A percentile compares a stretch with the other conserved stretches of the same genome.
phyloP scores from a whole-genome alignment of 140 eudicot species.

The Oenanthe javanica region DNA sequence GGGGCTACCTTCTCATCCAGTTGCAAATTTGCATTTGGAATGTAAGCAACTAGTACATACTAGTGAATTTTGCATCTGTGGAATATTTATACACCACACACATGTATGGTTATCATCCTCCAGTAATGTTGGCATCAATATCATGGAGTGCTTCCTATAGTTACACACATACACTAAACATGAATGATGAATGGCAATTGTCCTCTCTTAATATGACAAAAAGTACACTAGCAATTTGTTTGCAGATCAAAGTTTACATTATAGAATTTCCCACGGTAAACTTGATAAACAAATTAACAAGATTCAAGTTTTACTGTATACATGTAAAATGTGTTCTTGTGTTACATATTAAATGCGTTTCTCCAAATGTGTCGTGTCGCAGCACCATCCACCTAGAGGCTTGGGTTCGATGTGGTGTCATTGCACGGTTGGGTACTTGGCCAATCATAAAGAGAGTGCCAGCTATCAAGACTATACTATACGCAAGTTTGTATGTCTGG shows the following conservation, averaged over 20 bases:
- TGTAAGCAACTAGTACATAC: neutral
- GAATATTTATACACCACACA: neutral
- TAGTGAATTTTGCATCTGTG: neutral
- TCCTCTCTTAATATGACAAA: neutral
- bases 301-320: neutral
- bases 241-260: neutral
- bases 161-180: neutral
- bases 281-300: neutral
- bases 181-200: neutral
- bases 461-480: too few relatives aligned
- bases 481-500: too few relatives aligned
- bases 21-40: neutral
- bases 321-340: neutral
- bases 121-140: too few relatives aligned
- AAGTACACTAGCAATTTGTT: neutral
- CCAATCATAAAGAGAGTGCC: too few relatives aligned
- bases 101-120: too few relatives aligned
- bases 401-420: too few relatives aligned
- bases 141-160: neutral
- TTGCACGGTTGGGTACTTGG: too few relatives aligned
- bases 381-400: too few relatives aligned
- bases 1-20: slow-evolving; percentile 12
- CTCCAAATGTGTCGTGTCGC: too few relatives aligned
- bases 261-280: neutral
- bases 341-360: neutral